Evolutionary conservation across 768 basidiomycete genomes (phyloP).

Genomic region (Scleroderma citrinum): DNA sequence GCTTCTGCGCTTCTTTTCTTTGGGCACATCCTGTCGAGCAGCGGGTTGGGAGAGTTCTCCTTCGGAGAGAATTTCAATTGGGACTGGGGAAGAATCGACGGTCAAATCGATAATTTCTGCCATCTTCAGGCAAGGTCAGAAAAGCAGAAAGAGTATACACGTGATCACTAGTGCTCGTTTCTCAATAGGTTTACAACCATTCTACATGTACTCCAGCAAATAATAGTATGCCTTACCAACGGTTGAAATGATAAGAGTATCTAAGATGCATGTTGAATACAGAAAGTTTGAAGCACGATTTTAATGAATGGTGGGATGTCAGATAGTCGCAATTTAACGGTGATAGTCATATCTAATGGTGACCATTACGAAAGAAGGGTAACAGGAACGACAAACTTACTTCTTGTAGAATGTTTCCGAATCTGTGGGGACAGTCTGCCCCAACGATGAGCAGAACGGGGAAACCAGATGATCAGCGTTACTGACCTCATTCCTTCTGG

Average conservation of each 20-base stretch:
- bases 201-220: too few species aligned
- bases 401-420: constrained; percentile 84
- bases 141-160: neutral
- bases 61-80: constrained; percentile 29
- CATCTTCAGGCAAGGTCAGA: constrained; percentile 9
- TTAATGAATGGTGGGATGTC: constrained; percentile 7
- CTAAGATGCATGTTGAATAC: neutral
- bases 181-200: too few species aligned
- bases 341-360: constrained; percentile 45
- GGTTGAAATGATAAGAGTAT: too few species aligned
- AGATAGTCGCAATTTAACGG: constrained; percentile 21
- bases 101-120: constrained; percentile 31
- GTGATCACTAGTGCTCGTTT: too few species aligned
- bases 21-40: constrained; percentile 2
- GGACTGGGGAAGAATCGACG: constrained; percentile 14
- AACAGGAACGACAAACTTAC: constrained; percentile 35
- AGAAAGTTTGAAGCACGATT: too few species aligned
- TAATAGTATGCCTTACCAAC: too few species aligned
- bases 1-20: constrained; percentile 20
- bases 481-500: constrained; percentile 49
- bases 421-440: constrained; percentile 58
- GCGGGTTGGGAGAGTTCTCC: constrained; percentile 6
- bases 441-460: constrained; percentile 3
- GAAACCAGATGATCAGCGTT: neutral
- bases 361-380: neutral